These are phyloP conservation scores for Tieghemostelium lacteum DNA, from an alignment of 78 protist genomes.

Conservation along the genomic window DNA sequence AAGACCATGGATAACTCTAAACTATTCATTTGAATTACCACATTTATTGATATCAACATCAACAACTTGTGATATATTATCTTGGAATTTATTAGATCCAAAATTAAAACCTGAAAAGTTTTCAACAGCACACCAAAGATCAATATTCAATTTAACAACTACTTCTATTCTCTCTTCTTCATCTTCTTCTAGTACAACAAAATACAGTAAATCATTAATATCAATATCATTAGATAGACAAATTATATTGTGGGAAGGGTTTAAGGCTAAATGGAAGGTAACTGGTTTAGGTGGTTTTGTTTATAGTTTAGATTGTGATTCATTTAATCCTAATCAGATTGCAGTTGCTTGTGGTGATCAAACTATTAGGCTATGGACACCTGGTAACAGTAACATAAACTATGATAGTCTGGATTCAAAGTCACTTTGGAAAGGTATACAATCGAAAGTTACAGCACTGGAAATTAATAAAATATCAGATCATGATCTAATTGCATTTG, in stretches of 20 bases:
- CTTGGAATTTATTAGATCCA: constrained; percentile 25
- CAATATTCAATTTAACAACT: constrained; percentile 29
- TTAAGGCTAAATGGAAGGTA: constrained; percentile 17
- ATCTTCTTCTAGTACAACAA: not conserved
- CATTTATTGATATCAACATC: constrained; percentile 55
- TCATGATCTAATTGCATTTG: constrained; percentile 38
- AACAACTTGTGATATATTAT: not conserved
- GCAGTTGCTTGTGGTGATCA: constrained; percentile 71
- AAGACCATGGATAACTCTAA: constrained; percentile 40
- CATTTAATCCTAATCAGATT: constrained; percentile 36
- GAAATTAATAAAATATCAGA: not conserved
- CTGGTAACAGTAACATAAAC: not conserved
- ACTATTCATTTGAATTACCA: constrained; percentile 20
- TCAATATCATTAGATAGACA: constrained; percentile 58
- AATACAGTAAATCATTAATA: constrained; percentile 3
- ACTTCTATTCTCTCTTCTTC: not conserved
- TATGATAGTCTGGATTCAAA: constrained; percentile 27
- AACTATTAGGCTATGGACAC: constrained; percentile 58
- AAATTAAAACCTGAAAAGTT: constrained; percentile 40
- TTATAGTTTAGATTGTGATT: constrained; percentile 15
- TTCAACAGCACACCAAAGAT: constrained; percentile 23
- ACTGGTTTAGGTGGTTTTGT: constrained; percentile 57
- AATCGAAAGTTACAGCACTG: constrained; percentile 55
- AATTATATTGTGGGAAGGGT: constrained; percentile 40
- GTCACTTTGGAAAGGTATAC: constrained; percentile 61